Conservation (phyloP, 139 green algal species). For the Gonium pectorale region DNA sequence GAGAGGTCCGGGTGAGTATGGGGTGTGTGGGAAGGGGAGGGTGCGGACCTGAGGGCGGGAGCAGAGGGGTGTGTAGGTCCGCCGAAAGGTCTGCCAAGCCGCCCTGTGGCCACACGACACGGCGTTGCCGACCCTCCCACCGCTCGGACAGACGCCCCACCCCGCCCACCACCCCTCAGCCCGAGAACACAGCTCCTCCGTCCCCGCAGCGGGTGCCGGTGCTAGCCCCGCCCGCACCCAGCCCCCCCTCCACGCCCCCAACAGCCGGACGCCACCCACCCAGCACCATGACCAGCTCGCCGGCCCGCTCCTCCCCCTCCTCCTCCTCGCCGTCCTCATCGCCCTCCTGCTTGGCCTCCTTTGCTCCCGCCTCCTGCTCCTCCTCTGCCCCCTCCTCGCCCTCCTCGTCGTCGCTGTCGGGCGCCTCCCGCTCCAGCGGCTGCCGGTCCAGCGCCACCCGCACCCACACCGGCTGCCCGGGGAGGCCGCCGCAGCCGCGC, state of each 20-base stretch:
- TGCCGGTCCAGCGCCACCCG: background rate
- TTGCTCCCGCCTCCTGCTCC: background rate
- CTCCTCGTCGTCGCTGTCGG: background rate
- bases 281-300: constrained; percentile 9
- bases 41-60: too few relatives aligned
- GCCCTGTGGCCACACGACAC: too few relatives aligned
- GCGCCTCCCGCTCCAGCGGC: background rate
- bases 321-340: background rate
- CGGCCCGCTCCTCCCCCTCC: background rate
- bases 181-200: too few relatives aligned
- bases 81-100: too few relatives aligned
- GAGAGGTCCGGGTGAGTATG: too few relatives aligned
- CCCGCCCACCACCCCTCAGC: too few relatives aligned
- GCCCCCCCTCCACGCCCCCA: background rate
- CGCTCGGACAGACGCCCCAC: too few relatives aligned
- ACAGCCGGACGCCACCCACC: constrained; percentile 3
- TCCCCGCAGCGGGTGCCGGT: too few relatives aligned
- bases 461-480: constrained; percentile 12
- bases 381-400: background rate
- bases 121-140: too few relatives aligned
- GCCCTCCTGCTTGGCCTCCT: too few relatives aligned
- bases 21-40: too few relatives aligned
- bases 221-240: background rate
- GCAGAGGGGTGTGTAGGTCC: too few relatives aligned
- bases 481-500: constrained; percentile 8